Conservation (phyloP, 2,329 filamentous ascomycete species). For the Diaporthe helianthi region DNA sequence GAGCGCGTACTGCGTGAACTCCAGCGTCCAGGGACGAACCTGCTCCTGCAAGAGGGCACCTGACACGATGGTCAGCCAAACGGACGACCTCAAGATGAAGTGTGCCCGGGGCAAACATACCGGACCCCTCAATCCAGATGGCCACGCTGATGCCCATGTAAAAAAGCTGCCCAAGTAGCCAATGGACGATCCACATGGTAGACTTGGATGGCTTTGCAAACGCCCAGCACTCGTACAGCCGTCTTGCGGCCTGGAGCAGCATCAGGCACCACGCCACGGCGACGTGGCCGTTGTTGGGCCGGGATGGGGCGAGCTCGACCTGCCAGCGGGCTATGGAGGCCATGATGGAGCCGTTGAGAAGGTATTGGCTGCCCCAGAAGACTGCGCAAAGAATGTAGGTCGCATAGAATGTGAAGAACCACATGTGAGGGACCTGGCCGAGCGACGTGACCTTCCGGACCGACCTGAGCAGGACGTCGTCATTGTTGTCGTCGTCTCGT, state of each 20-base stretch:
- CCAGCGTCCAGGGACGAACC: background rate
- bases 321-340: constrained; percentile 44
- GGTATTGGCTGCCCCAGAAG: constrained; percentile 76
- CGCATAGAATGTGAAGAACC: constrained; percentile 89
- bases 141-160: constrained; percentile 77
- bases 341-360: constrained; percentile 53
- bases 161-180: constrained; percentile 78
- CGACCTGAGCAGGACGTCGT: constrained; percentile 38
- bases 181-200: constrained; percentile 86
- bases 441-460: constrained; percentile 47
- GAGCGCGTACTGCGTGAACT: constrained; percentile 38
- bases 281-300: constrained; percentile 67
- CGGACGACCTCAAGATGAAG: background rate
- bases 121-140: constrained; percentile 83
- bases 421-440: constrained; percentile 79
- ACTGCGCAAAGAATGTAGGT: constrained; percentile 71
- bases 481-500: background rate
- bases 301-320: constrained; percentile 36
- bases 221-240: constrained; percentile 76
- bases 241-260: constrained; percentile 74
- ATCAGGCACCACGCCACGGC: constrained; percentile 75
- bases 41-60: constrained; percentile 42
- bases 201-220: constrained; percentile 73
- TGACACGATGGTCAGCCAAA: constrained; percentile 37
- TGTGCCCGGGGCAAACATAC: constrained; percentile 55